phyloP scores from a whole-genome alignment of 2,329 filamentous ascomycete genomes.

The Zasmidium angulare region DNA sequence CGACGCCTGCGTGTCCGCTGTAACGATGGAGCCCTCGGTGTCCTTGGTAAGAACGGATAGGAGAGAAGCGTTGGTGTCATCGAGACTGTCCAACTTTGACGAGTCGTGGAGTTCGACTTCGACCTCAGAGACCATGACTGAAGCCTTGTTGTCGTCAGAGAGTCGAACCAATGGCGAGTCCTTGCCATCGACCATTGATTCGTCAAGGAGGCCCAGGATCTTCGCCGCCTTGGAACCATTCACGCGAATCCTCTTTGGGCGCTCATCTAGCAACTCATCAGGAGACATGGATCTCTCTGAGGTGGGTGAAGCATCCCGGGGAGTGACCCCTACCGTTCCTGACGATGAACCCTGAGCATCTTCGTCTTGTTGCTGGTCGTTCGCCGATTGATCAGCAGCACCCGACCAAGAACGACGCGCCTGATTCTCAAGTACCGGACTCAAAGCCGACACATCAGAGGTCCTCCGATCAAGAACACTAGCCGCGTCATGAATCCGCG shows the following conservation, averaged over 20 bases:
- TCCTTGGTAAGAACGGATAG: not conserved
- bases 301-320: not conserved
- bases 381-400: not conserved
- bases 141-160: not conserved
- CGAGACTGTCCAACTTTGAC: not conserved
- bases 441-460: not conserved
- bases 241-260: constrained; percentile 19
- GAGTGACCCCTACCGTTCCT: not conserved
- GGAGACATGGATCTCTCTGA: not conserved
- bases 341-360: not conserved
- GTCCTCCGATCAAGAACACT: not conserved
- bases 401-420: not conserved
- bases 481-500: not conserved
- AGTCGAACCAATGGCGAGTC: constrained; percentile 6
- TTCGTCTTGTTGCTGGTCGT: constrained; percentile 2
- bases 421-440: not conserved
- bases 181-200: constrained; percentile 7
- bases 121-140: constrained; percentile 1
- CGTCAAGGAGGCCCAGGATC: constrained; percentile 25
- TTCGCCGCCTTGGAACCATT: constrained; percentile 30
- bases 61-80: not conserved
- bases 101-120: constrained; percentile 2
- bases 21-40: not conserved
- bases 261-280: constrained; percentile 6
- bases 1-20: not conserved